Percentiles rank a stretch among this genome's conserved stretches.
Evolutionary conservation across 176 grass and related monocot species (phyloP).

Genomic region (Avena insularis): DNA sequence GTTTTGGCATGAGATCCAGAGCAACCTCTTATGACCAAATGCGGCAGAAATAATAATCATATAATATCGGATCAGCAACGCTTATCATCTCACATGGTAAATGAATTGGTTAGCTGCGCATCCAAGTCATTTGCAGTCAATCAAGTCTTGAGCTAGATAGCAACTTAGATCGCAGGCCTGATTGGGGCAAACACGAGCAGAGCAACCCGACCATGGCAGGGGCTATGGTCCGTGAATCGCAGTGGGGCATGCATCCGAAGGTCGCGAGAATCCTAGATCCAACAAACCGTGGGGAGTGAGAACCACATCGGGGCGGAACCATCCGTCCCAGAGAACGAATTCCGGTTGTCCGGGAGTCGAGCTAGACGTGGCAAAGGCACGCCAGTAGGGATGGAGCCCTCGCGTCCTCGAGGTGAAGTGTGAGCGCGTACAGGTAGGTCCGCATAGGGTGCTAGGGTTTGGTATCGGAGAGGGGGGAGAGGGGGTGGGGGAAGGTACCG

Average conservation of each 20-base stretch:
- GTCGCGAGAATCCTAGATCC: constrained; percentile 30
- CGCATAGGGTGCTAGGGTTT: constrained; percentile 37
- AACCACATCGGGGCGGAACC: not conserved
- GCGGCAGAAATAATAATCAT: not conserved
- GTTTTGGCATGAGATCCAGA: not conserved
- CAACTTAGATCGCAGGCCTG: too few species aligned
- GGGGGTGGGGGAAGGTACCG: constrained; percentile 33
- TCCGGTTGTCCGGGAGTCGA: too few species aligned
- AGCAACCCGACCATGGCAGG: too few species aligned
- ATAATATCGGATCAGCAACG: not conserved
- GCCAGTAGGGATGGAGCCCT: too few species aligned
- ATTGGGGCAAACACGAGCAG: too few species aligned
- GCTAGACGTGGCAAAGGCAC: too few species aligned
- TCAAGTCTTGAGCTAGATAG: too few species aligned
- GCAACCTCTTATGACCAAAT: not conserved
- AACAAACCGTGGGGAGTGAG: not conserved
- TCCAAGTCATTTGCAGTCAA: too few species aligned
- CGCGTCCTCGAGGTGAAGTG: too few species aligned
- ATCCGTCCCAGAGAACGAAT: too few species aligned
- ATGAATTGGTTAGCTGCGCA: too few species aligned
- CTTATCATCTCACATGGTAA: not conserved
- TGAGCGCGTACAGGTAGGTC: not conserved
- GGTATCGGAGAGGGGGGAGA: not conserved
- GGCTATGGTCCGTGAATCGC: too few species aligned
- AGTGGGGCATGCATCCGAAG: not conserved